A percentile compares a stretch with the other conserved stretches of the same genome.
These are phyloP conservation scores for Phaseolus coccineus DNA, from an alignment of 331 rosid genomes.

Conservation along the genomic window DNA sequence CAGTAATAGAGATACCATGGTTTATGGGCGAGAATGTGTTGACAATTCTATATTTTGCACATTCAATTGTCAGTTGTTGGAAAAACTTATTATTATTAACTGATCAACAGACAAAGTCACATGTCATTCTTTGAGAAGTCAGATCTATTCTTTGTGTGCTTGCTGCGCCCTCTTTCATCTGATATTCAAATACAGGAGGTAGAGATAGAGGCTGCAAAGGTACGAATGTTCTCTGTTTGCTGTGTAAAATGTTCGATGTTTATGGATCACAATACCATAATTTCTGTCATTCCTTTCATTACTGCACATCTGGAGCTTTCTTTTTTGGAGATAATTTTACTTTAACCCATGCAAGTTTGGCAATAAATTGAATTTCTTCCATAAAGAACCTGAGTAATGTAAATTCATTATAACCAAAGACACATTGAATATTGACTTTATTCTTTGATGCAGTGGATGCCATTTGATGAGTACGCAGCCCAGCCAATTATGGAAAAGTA, in stretches of 20 bases:
- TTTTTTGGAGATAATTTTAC: neutral
- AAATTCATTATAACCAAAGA: constrained; percentile 7
- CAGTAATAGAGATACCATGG: constrained; percentile 1
- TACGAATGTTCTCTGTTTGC: constrained; percentile 34
- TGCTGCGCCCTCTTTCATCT: constrained; percentile 71
- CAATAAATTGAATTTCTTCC: constrained; percentile 13
- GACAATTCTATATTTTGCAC: constrained; percentile 7
- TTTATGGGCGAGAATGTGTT: constrained; percentile 4
- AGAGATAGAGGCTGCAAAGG: constrained; percentile 86
- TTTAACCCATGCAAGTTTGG: neutral
- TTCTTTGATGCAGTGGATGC: constrained; percentile 80
- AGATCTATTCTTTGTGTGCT: constrained; percentile 77
- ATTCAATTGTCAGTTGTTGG: neutral
- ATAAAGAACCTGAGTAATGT: constrained; percentile 6
- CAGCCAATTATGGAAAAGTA: constrained; percentile 61
- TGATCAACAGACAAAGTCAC: constrained; percentile 70
- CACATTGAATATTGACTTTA: constrained; percentile 2
- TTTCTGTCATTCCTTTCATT: constrained; percentile 13
- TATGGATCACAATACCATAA: constrained; percentile 25
- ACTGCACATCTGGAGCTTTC: neutral
- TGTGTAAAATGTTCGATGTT: constrained; percentile 12
- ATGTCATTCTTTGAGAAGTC: constrained; percentile 83
- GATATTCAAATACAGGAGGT: constrained; percentile 70
- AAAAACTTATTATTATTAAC: neutral
- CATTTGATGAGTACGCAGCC: constrained; percentile 69